Conservation (phyloP, 192 early-diverging fungal genomes). For the Gaertneriomyces semiglobifer region DNA sequence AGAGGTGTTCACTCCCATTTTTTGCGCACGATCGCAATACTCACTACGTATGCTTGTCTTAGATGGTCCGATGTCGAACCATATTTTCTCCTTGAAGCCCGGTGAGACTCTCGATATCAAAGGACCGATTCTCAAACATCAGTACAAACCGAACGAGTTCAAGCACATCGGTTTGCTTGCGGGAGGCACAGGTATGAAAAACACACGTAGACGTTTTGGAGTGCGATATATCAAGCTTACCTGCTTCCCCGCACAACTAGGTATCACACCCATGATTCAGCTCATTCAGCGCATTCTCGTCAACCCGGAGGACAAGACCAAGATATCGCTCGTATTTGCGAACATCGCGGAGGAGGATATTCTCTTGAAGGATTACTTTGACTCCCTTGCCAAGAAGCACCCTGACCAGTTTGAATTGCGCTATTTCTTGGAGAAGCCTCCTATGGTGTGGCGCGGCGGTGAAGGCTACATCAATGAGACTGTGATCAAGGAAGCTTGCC, state of each 20-base stretch:
- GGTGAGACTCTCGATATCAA: conserved; percentile 78
- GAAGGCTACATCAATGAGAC: conserved; percentile 73
- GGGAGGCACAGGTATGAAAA: conserved; percentile 67
- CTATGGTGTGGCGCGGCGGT: conserved; percentile 63
- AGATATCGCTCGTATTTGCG: conserved; percentile 68
- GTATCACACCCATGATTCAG: conserved; percentile 82
- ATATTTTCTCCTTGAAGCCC: conserved; percentile 61
- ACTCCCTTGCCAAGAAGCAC: conserved; percentile 50
- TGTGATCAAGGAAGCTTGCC: conserved; percentile 67
- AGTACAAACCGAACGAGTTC: conserved; percentile 65
- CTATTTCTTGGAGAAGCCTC: conserved; percentile 62
- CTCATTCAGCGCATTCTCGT: conserved; percentile 60
- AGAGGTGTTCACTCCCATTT: not conserved
- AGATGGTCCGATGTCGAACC: conserved; percentile 78
- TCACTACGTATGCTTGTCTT: conserved; percentile 57
- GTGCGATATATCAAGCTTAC: too few relatives aligned
- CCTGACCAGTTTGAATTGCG: conserved; percentile 64
- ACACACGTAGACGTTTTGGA: not conserved
- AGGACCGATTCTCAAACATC: conserved; percentile 73
- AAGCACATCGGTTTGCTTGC: conserved; percentile 76
- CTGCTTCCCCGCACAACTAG: not conserved
- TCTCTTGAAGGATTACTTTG: conserved; percentile 62
- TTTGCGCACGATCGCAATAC: conserved; percentile 55
- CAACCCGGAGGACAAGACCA: conserved; percentile 66
- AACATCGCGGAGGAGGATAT: conserved; percentile 69